These are phyloP conservation scores for Fusarium sp. DNA, from an alignment of 2,329 filamentous ascomycete genomes.

Conservation along the genomic window DNA sequence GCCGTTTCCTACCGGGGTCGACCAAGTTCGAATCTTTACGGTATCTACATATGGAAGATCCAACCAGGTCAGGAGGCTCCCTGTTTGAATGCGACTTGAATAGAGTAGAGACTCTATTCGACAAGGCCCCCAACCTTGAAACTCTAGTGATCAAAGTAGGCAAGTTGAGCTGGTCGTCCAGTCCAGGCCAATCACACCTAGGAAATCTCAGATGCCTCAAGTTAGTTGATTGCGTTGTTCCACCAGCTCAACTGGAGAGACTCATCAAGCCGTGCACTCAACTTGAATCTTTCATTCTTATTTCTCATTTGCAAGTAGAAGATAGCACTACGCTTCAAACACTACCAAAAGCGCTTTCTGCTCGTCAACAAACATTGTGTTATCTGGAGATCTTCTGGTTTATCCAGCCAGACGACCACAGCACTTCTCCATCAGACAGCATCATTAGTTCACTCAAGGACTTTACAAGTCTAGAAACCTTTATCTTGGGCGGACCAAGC, in stretches of 20 bases:
- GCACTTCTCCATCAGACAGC: background rate
- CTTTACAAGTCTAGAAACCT: background rate
- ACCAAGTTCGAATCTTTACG: background rate
- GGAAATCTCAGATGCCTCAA: background rate
- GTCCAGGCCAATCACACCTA: background rate
- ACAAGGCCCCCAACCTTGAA: background rate
- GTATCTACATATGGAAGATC: background rate
- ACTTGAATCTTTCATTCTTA: background rate
- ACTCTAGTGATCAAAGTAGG: background rate
- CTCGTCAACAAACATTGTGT: background rate
- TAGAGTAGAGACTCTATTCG: background rate
- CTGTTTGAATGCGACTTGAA: background rate
- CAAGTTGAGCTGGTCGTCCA: background rate
- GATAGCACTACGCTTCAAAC: background rate
- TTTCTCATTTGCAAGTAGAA: background rate
- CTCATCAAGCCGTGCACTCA: background rate
- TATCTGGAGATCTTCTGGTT: background rate
- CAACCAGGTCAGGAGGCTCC: background rate
- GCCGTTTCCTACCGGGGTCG: background rate
- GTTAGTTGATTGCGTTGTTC: background rate
- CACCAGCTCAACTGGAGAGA: accelerated
- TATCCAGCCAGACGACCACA: too few relatives aligned
- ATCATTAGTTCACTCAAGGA: background rate
- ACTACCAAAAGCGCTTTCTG: accelerated
- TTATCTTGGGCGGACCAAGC: background rate